phyloP scores from a whole-genome alignment of 805 yeast species.

The Yarrowia divulgata region DNA sequence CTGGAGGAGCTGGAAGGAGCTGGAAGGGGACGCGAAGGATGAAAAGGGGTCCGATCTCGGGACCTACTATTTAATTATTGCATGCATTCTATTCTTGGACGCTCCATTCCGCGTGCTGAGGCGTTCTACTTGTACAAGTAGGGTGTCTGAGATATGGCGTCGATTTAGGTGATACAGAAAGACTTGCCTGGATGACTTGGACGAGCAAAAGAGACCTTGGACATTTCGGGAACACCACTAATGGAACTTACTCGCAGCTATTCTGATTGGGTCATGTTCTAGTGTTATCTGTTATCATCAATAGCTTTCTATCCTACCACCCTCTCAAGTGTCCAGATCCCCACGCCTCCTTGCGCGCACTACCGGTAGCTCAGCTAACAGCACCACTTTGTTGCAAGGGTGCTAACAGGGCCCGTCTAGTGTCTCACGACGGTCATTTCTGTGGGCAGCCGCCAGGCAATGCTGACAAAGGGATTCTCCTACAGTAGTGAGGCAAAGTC shows the following conservation, averaged over 20 bases:
- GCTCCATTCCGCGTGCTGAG: neutral
- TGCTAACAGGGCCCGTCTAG: neutral
- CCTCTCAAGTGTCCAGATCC: neutral
- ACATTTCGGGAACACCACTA: neutral
- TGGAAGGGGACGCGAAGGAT: too few species aligned
- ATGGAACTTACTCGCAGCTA: neutral
- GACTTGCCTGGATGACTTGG: too few species aligned
- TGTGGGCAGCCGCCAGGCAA: neutral
- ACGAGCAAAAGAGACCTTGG: neutral
- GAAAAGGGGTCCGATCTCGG: neutral
- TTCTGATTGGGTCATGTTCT: too few species aligned
- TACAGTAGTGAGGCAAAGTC: neutral
- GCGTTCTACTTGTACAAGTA: too few species aligned
- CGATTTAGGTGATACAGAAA: neutral
- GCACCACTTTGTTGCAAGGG: too few species aligned
- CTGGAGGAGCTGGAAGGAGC: too few species aligned
- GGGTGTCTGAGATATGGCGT: neutral
- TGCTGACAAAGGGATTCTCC: neutral
- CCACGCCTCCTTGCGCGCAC: neutral
- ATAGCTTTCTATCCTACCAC: neutral
- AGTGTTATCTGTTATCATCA: too few species aligned
- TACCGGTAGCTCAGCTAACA: too few species aligned
- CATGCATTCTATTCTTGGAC: neutral
- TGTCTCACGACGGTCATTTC: neutral
- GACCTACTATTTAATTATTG: constrained; percentile 18